Evolutionary conservation across 2,329 filamentous ascomycete genomes (phyloP).

Genomic region (Huntiella moniliformis): DNA sequence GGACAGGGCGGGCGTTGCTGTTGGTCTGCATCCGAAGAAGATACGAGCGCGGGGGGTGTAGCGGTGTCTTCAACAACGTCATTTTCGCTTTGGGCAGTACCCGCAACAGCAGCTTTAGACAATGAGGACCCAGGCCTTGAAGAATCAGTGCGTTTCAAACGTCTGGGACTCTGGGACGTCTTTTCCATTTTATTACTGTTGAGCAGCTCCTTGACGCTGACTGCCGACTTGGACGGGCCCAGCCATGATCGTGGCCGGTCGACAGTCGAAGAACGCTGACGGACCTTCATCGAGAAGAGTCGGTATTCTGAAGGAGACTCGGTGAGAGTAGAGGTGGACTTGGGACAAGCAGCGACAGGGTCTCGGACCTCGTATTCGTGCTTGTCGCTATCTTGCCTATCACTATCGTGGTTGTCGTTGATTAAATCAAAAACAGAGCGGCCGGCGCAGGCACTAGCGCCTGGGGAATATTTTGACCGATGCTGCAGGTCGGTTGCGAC

Average conservation of each 20-base stretch:
- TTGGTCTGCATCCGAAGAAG: neutral
- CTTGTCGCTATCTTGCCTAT: neutral
- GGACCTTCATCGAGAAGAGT: slow-evolving; percentile 15
- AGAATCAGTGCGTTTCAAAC: slow-evolving; percentile 1
- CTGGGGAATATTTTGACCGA: no score
- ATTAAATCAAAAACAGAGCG: no score
- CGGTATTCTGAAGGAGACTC: slow-evolving; percentile 7
- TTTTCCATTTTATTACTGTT: slow-evolving; percentile 1
- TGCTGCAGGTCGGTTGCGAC: no score
- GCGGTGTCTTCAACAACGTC: neutral
- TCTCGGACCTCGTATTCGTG: neutral
- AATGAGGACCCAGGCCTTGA: neutral
- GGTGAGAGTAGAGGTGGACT: slow-evolving; percentile 1
- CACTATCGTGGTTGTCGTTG: neutral
- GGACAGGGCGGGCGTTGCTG: neutral
- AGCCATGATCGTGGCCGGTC: slow-evolving; percentile 36
- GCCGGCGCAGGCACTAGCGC: neutral
- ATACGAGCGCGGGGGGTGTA: neutral
- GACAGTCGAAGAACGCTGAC: slow-evolving; percentile 28
- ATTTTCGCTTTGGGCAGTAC: neutral
- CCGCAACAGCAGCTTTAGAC: neutral
- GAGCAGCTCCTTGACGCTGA: slow-evolving; percentile 19
- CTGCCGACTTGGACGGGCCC: slow-evolving; percentile 24
- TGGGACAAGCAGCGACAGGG: slow-evolving; percentile 3
- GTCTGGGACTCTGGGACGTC: slow-evolving; percentile 3